Percentiles rank a stretch among this genome's conserved stretches.
Evolutionary conservation across 768 basidiomycete species (phyloP).

Genomic region (Phlegmacium glaucopus): DNA sequence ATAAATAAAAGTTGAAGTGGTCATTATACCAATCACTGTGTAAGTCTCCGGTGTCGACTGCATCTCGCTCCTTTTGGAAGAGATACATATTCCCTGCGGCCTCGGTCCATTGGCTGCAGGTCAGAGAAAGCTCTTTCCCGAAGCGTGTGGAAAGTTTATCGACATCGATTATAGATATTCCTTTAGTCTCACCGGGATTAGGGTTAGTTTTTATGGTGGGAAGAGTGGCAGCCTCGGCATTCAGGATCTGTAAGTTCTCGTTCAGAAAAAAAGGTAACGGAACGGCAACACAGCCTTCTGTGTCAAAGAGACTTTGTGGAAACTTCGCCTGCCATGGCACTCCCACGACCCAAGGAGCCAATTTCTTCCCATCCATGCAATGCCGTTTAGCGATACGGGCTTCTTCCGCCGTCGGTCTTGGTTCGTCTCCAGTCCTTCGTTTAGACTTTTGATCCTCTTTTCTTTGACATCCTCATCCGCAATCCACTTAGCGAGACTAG

Average conservation of each 20-base stretch:
- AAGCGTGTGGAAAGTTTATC: background rate
- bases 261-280: slow-evolving; percentile 19
- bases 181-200: slow-evolving; percentile 6
- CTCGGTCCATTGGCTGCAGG: slow-evolving; percentile 10
- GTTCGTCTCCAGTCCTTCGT: background rate
- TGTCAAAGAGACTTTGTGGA: background rate
- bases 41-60: background rate
- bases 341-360: background rate
- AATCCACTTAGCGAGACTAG: background rate
- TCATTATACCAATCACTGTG: background rate
- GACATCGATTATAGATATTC: background rate
- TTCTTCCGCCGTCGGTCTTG: background rate
- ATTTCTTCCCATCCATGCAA: background rate
- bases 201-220: slow-evolving; percentile 1
- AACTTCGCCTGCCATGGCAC: background rate
- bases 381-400: background rate
- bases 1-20: slow-evolving; percentile 8
- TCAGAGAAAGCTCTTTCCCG: slow-evolving; percentile 1
- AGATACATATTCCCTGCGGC: no score
- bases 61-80: no score
- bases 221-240: slow-evolving; percentile 15
- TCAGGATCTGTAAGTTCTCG: slow-evolving; percentile 16
- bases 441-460: background rate
- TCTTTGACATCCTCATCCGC: no score
- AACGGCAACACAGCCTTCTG: slow-evolving; percentile 14